Evolutionary conservation across 495 filamentous ascomycete species (phyloP).

Genomic region (Podospora sp.): DNA sequence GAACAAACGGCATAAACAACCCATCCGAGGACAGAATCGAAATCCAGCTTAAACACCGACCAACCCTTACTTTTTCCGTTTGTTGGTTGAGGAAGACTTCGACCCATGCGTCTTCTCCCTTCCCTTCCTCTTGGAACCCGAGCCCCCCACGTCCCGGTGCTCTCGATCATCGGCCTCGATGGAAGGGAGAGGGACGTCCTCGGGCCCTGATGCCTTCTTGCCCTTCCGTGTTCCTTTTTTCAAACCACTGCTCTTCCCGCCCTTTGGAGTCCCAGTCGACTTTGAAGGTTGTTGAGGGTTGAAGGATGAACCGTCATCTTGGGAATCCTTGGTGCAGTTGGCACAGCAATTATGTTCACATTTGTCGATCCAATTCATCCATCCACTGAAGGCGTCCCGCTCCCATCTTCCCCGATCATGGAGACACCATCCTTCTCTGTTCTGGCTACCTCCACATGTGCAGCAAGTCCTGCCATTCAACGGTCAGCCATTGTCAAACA

Average conservation of each 20-base stretch:
- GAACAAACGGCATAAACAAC: no score
- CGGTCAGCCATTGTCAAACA: not conserved
- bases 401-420: slow-evolving; percentile 17
- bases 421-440: slow-evolving; percentile 14
- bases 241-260: not conserved
- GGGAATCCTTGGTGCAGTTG: slow-evolving; percentile 7
- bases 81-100: slow-evolving; percentile 1
- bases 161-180: slow-evolving; percentile 3
- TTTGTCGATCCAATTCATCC: slow-evolving; percentile 13
- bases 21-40: not conserved
- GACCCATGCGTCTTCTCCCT: slow-evolving; percentile 6
- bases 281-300: not conserved
- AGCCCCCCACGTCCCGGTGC: not conserved
- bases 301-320: not conserved
- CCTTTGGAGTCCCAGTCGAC: not conserved
- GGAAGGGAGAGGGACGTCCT: slow-evolving; percentile 17
- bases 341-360: slow-evolving; percentile 18
- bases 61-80: not conserved
- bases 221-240: slow-evolving; percentile 1
- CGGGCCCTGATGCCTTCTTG: slow-evolving; percentile 5
- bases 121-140: slow-evolving; percentile 14
- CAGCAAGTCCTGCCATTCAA: slow-evolving; percentile 14
- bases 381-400: not conserved
- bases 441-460: slow-evolving; percentile 11
- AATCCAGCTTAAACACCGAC: not conserved